Conservation (phyloP, 805 yeast genomes). For the Metschnikowia borealis region DNA sequence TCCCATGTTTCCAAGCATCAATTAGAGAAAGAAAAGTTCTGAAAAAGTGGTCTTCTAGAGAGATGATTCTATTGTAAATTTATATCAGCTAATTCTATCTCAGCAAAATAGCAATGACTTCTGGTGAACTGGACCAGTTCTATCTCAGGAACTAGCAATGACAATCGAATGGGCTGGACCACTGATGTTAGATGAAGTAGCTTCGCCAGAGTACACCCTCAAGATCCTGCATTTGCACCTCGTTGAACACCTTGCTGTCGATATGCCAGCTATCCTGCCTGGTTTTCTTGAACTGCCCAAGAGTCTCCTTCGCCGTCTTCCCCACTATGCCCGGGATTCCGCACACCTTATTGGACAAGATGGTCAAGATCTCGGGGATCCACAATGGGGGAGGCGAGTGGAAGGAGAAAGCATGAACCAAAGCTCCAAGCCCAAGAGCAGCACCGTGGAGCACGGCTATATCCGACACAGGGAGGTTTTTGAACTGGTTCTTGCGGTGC, state of each 20-base stretch:
- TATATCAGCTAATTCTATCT: no score
- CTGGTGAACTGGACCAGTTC: no score
- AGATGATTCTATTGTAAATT: no score
- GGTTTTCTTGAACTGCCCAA: conserved; percentile 83
- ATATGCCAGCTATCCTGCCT: conserved; percentile 96
- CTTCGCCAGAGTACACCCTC: conserved; percentile 95
- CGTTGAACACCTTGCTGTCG: conserved; percentile 70
- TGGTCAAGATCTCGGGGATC: conserved; percentile 72
- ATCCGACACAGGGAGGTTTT: conserved; percentile 36
- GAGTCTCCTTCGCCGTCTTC: conserved; percentile 71
- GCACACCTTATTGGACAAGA: conserved; percentile 66
- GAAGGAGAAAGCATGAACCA: conserved; percentile 87
- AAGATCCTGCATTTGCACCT: conserved; percentile 78
- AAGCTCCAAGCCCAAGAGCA: conserved; percentile 81
- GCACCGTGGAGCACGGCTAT: conserved; percentile 70
- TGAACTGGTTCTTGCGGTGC: conserved; percentile 37
- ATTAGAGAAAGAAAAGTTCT: no score
- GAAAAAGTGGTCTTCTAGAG: no score
- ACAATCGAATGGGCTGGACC: background rate
- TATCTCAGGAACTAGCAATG: no score
- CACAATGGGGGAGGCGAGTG: conserved; percentile 86
- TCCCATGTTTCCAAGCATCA: no score
- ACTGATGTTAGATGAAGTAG: conserved; percentile 59
- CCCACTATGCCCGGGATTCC: conserved; percentile 77
- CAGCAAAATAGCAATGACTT: no score